A percentile compares a stretch with the other conserved stretches of the same genome.
phyloP scores from a whole-genome alignment of 108 stramenopile genomes.

The Cyclotella sp. region DNA sequence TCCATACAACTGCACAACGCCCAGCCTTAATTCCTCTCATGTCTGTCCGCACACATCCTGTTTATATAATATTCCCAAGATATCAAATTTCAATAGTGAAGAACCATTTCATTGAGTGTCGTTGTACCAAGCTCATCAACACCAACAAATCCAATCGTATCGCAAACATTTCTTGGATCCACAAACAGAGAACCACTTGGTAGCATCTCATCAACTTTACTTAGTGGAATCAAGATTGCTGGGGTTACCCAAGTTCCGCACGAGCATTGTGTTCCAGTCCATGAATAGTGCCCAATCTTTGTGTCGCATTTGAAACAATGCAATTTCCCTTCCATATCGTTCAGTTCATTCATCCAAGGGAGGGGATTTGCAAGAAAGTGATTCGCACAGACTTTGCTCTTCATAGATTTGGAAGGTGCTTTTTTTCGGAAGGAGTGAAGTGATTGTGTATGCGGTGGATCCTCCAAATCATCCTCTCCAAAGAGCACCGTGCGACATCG shows the following conservation, averaged over 20 bases:
- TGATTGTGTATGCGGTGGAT: slow-evolving; percentile 63
- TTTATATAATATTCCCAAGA: no score
- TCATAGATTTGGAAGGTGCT: slow-evolving; percentile 27
- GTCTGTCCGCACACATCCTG: no score
- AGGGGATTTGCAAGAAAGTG: slow-evolving; percentile 65
- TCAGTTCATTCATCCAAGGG: slow-evolving; percentile 57
- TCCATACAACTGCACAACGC: no score
- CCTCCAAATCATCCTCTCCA: slow-evolving; percentile 67
- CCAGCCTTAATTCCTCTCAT: no score
- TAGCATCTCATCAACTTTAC: slow-evolving; percentile 71
- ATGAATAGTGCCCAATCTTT: slow-evolving; percentile 82
- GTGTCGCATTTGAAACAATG: slow-evolving; percentile 74
- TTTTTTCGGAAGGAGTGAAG: slow-evolving; percentile 52
- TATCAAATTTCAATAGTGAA: not conserved
- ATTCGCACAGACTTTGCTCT: slow-evolving; percentile 36
- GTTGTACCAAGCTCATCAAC: not conserved
- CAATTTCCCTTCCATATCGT: slow-evolving; percentile 72
- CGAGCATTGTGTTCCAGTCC: slow-evolving; percentile 85
- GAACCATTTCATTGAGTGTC: not conserved
- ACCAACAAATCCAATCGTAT: not conserved
- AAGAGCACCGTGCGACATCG: slow-evolving; percentile 75
- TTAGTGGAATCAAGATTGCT: slow-evolving; percentile 76
- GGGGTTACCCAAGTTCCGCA: slow-evolving; percentile 90
- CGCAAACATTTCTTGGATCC: not conserved
- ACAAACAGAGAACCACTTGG: not conserved